Evolutionary conservation across 768 basidiomycete genomes (phyloP), one percentile per base, ranked within the genome.

Genomic region (Postia placenta): DNA sequence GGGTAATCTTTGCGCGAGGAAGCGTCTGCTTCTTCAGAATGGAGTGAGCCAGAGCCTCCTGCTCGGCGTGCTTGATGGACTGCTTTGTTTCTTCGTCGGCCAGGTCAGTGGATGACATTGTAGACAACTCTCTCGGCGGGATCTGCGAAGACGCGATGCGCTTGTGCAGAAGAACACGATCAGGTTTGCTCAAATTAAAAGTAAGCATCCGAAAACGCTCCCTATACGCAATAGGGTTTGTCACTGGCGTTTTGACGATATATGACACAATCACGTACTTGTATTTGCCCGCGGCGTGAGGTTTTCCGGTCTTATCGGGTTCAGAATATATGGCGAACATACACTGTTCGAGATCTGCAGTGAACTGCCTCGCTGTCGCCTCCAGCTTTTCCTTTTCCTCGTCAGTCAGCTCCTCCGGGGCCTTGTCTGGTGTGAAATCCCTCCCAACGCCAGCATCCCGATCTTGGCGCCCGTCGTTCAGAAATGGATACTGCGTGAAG

Each of bases 141-240:
- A 94, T 79, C 49, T 72, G 72, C 27, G 74, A 74, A 19, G 76
- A 78, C 27, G 81, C 81, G 61, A 95, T 89, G 56, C 86, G 81
- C 59, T 76, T 80, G 65, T 92, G 89, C 56, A 95, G 79, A 52
- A 75, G 73, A 49, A 82, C 78, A 60, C 90, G 86, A 60, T 93
- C 91, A 60, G 73, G 69, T 68, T 92, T 83, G 71, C 76, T 86
- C 60, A 95, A 69, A 68, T 95, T 95, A 70, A 91, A 95, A 50
- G 80, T 81, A 44, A 93, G 75, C 76, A 85, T 93, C 51, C 92
- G 82, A 71, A 92, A 94, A 60, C 90, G 89, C 68, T 91, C 87
- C 73, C 90, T 92, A 52, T 19, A 39, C 15, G 17, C n/a, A n/a
- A n/a, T 40, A 35, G 33, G n/a, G 33, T n/a, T 35, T 35, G 33